These are phyloP conservation scores for Tolypocladium album DNA, from an alignment of 2,329 filamentous ascomycete genomes.

Conservation along the genomic window DNA sequence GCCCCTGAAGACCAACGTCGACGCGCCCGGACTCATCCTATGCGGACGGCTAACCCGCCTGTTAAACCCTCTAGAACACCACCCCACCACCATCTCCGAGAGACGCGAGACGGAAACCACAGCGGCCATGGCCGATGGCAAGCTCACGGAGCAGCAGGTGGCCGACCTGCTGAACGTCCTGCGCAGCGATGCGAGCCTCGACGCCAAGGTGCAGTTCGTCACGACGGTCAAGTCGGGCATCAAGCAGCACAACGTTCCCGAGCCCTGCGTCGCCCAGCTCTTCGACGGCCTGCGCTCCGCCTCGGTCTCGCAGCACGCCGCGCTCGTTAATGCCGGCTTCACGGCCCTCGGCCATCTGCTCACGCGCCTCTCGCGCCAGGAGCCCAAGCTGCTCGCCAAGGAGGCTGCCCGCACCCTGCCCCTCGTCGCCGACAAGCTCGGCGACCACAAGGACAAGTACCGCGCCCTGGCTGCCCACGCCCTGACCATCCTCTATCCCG, in stretches of 20 bases:
- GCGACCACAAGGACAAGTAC: slow-evolving; percentile 80
- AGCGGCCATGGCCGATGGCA: slow-evolving; percentile 37
- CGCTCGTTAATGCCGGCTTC: slow-evolving; percentile 72
- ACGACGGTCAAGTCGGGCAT: slow-evolving; percentile 75
- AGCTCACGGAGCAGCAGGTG: slow-evolving; percentile 49
- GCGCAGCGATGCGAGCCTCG: slow-evolving; percentile 53
- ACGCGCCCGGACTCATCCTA: background rate
- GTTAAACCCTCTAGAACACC: too few relatives aligned
- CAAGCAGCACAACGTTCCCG: slow-evolving; percentile 85
- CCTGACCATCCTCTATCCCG: slow-evolving; percentile 65
- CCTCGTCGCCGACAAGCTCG: slow-evolving; percentile 72
- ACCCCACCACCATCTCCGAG: background rate
- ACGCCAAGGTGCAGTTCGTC: slow-evolving; percentile 60
- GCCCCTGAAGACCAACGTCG: background rate
- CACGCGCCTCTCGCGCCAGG: slow-evolving; percentile 76
- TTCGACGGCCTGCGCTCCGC: slow-evolving; percentile 75
- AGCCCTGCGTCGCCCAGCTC: slow-evolving; percentile 56
- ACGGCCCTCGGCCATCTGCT: slow-evolving; percentile 80
- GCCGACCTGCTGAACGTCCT: slow-evolving; percentile 40
- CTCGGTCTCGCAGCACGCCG: slow-evolving; percentile 64
- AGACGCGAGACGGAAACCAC: background rate
- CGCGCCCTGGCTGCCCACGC: slow-evolving; percentile 64
- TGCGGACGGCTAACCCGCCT: background rate
- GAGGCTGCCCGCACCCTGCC: slow-evolving; percentile 63
- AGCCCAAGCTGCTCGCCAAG: slow-evolving; percentile 60